Evolutionary conservation across 768 basidiomycete species (phyloP).

Genomic region (Mycena albidolilacea): DNA sequence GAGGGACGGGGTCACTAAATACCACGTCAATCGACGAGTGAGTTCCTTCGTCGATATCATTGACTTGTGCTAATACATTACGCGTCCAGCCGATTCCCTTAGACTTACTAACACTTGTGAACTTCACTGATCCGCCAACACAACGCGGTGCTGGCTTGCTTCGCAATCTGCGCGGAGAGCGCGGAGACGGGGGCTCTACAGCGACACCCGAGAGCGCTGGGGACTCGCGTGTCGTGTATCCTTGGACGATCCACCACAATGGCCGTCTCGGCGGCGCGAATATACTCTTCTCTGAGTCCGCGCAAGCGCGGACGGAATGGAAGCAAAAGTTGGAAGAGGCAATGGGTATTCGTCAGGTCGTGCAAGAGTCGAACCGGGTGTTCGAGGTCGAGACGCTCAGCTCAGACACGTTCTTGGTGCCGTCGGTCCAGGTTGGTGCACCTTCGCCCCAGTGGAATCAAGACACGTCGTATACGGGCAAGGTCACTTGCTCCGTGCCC

Average conservation of each 20-base stretch:
- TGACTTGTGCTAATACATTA: slow-evolving; percentile 25
- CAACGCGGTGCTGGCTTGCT: slow-evolving; percentile 83
- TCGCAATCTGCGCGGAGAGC: slow-evolving; percentile 67
- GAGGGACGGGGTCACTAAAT: slow-evolving; percentile 81
- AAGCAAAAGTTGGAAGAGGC: slow-evolving; percentile 92
- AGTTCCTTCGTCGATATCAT: slow-evolving; percentile 42
- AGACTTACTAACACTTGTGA: slow-evolving; percentile 90
- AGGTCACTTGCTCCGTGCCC: slow-evolving; percentile 95
- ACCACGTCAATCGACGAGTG: slow-evolving; percentile 87
- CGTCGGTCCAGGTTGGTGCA: slow-evolving; percentile 67
- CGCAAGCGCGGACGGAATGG: slow-evolving; percentile 87
- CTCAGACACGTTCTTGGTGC: slow-evolving; percentile 88
- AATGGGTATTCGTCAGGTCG: slow-evolving; percentile 84
- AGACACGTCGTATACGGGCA: slow-evolving; percentile 83
- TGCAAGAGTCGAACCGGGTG: slow-evolving; percentile 94
- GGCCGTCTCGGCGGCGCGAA: slow-evolving; percentile 92
- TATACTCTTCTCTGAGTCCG: slow-evolving; percentile 88
- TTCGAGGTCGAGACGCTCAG: slow-evolving; percentile 95
- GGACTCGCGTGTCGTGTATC: slow-evolving; percentile 87
- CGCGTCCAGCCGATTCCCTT: slow-evolving; percentile 87
- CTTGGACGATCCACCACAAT: slow-evolving; percentile 91
- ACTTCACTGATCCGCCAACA: slow-evolving; percentile 85
- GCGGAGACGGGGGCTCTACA: slow-evolving; percentile 43
- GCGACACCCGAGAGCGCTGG: slow-evolving; percentile 48
- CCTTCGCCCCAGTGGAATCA: slow-evolving; percentile 70